Conservation (phyloP, 306 rosid genomes). For the Macrotyloma uniflorum region DNA sequence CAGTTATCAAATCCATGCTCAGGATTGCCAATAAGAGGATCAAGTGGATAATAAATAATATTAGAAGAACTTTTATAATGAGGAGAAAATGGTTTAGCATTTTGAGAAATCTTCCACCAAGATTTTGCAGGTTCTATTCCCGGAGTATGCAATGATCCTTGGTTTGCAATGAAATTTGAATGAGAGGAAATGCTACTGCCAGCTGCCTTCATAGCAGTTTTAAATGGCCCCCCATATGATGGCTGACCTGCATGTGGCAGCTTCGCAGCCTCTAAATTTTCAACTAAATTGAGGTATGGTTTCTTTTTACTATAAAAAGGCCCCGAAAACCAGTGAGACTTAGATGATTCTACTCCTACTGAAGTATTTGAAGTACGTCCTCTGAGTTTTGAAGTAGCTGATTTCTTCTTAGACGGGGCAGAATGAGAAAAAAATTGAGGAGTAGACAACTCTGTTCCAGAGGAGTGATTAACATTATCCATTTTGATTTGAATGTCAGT, state of each 20-base stretch:
- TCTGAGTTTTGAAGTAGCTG: conserved; percentile 40
- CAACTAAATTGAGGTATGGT: conserved; percentile 32
- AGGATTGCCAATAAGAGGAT: conserved; percentile 40
- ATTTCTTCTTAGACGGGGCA: conserved; percentile 51
- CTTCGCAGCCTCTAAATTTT: conserved; percentile 41
- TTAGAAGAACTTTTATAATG: conserved; percentile 6
- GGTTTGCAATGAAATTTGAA: conserved; percentile 30
- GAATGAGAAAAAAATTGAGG: conserved; percentile 40
- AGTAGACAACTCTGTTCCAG: conserved; percentile 39
- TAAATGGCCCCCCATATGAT: conserved; percentile 34
- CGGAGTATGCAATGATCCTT: conserved; percentile 30
- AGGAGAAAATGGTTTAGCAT: conserved; percentile 21
- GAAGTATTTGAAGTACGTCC: conserved; percentile 38
- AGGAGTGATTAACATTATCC: conserved; percentile 36
- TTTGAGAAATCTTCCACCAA: conserved; percentile 38
- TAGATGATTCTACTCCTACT: conserved; percentile 50
- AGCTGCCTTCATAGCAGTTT: conserved; percentile 41
- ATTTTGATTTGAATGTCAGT: conserved; percentile 44
- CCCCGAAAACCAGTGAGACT: conserved; percentile 50
- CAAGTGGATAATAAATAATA: conserved; percentile 37
- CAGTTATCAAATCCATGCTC: conserved; percentile 34
- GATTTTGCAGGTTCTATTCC: conserved; percentile 41
- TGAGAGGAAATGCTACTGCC: conserved; percentile 31
- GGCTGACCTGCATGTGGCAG: conserved; percentile 45
- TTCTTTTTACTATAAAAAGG: conserved; percentile 51